A percentile compares a stretch with the other conserved stretches of the same genome.
These are phyloP conservation scores for Hemisphaericaspora xylanilytica DNA, from an alignment of 1,139 yeast genomes.

Conservation along the genomic window DNA sequence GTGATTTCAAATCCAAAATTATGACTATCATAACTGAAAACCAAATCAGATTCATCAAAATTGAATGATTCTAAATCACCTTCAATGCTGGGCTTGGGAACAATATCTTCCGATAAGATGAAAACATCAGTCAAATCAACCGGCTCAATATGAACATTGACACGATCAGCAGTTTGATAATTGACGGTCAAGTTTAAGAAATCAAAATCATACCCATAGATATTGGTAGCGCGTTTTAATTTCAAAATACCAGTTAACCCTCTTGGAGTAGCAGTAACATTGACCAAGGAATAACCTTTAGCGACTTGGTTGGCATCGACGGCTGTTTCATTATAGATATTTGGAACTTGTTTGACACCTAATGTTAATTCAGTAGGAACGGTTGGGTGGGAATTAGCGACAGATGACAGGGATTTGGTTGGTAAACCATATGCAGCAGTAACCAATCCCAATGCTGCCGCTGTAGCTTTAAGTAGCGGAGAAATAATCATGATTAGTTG, in stretches of 20 bases:
- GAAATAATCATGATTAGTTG: conserved; percentile 1
- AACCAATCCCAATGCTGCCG: conserved; percentile 4
- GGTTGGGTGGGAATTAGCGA: conserved; percentile 11
- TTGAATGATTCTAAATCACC: conserved; percentile 10
- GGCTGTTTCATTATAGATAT: conserved; percentile 23
- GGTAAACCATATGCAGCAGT: conserved; percentile 7
- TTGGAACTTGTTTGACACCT: conserved; percentile 26
- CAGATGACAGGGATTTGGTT: conserved; percentile 4
- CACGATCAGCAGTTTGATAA: conserved; percentile 23
- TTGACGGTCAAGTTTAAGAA: conserved; percentile 25
- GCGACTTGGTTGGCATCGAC: conserved; percentile 28
- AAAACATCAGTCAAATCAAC: conserved; percentile 23
- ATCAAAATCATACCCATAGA: conserved; percentile 30
- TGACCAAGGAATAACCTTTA: conserved; percentile 22
- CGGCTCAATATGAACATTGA: conserved; percentile 27
- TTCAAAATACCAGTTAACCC: conserved; percentile 24
- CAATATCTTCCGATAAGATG: conserved; percentile 23
- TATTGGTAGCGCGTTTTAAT: conserved; percentile 24
- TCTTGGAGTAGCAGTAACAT: conserved; percentile 15
- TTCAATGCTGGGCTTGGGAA: conserved; percentile 20
- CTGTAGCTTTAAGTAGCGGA: conserved; percentile 1
- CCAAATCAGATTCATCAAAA: conserved; percentile 19
- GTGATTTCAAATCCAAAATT: conserved; percentile 26
- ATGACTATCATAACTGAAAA: conserved; percentile 18
- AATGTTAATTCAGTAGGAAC: conserved; percentile 17